Percentiles rank a stretch among this genome's conserved stretches.
phyloP scores from a whole-genome alignment of 2,329 filamentous ascomycete genomes.

The Teratosphaeriaceae sp. region DNA sequence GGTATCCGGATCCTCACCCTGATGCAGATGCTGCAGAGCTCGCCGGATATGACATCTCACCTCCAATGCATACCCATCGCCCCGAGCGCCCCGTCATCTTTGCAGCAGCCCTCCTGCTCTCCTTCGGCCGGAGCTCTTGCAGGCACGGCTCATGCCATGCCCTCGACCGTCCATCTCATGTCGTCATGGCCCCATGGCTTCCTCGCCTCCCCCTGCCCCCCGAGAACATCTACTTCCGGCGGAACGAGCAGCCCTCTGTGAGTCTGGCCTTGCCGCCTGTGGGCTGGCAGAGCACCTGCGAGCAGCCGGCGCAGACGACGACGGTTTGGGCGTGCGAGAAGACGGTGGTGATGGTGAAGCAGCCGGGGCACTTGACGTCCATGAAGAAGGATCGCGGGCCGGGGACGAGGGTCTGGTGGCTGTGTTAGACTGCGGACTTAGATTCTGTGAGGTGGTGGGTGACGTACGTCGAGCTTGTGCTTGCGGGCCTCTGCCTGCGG shows the following conservation, averaged over 20 bases:
- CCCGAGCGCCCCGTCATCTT: constrained; percentile 6
- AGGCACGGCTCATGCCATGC: neutral
- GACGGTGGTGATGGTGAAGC: constrained; percentile 99
- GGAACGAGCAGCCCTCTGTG: constrained; percentile 99
- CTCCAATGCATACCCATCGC: constrained; percentile 19
- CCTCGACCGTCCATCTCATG: constrained; percentile 12
- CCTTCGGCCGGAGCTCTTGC: constrained; percentile 7
- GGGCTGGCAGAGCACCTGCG: constrained; percentile 98
- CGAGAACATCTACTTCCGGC: constrained; percentile 82
- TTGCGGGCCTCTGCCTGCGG: constrained; percentile 97
- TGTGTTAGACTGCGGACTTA: neutral
- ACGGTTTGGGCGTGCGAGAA: constrained; percentile 99
- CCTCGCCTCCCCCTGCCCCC: constrained; percentile 3
- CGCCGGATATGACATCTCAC: constrained; percentile 22
- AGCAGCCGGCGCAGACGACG: constrained; percentile 99
- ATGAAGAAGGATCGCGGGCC: constrained; percentile 99
- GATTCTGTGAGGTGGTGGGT: neutral
- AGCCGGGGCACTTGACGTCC: constrained; percentile 99
- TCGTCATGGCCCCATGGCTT: constrained; percentile 6
- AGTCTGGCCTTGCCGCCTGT: constrained; percentile 98
- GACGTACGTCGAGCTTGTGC: constrained; percentile 98
- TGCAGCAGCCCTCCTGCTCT: constrained; percentile 3
- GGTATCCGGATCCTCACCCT: constrained; percentile 22
- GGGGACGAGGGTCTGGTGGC: constrained; percentile 62
- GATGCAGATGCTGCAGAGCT: constrained; percentile 17